These are phyloP conservation scores for Croton setiger DNA, from an alignment of 441 rosid species.

Conservation along the genomic window DNA sequence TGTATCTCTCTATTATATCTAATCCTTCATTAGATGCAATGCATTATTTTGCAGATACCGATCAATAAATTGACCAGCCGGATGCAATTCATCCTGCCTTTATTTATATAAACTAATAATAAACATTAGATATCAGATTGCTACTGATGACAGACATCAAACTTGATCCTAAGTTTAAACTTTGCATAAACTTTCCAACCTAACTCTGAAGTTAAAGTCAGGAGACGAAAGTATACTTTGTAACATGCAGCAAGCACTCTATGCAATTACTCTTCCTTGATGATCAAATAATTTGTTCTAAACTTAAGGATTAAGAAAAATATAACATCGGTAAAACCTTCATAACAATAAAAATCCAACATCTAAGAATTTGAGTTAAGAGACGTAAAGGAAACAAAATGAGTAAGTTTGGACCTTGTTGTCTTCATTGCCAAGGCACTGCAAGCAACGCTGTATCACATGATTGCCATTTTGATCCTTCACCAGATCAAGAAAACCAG, in stretches of 20 bases:
- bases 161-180: background rate
- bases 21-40: background rate
- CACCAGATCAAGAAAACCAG: slow-evolving; percentile 61
- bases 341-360: slow-evolving; percentile 2
- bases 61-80: background rate
- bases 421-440: slow-evolving; percentile 47
- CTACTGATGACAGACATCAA: background rate
- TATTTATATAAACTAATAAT: background rate
- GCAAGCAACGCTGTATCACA: slow-evolving; percentile 78
- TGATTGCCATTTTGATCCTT: slow-evolving; percentile 81
- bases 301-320: background rate
- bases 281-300: background rate
- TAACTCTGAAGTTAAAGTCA: slow-evolving; percentile 1
- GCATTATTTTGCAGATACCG: background rate
- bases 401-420: slow-evolving; percentile 42
- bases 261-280: background rate
- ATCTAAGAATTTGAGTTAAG: background rate
- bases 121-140: background rate
- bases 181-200: background rate
- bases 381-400: background rate
- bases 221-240: background rate
- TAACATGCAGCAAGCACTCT: background rate
- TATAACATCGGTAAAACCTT: background rate
- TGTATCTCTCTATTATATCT: background rate
- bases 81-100: background rate